Evolutionary conservation across 345 rosid genomes (phyloP).

Genomic region (Gossypium ekmanianum): DNA sequence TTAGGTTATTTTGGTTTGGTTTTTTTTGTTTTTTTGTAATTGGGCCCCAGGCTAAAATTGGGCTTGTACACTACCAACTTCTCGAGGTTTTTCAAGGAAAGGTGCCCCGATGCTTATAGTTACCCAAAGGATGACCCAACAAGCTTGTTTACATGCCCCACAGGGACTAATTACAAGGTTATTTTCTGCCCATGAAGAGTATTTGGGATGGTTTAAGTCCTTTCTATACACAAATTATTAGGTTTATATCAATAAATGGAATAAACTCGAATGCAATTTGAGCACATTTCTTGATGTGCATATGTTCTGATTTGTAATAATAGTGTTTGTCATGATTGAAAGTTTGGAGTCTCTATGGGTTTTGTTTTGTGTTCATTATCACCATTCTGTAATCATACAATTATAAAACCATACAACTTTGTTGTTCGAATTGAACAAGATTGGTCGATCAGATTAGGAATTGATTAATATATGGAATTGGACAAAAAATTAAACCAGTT

Average conservation of each 20-base stretch:
- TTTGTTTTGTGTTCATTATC: background rate
- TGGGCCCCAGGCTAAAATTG: too few relatives aligned
- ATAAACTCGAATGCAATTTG: background rate
- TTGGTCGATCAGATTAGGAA: too few relatives aligned
- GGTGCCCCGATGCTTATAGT: slow-evolving; percentile 25
- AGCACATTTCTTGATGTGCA: slow-evolving; percentile 5
- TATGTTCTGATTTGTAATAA: background rate
- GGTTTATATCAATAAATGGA: background rate
- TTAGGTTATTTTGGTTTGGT: too few relatives aligned
- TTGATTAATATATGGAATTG: too few relatives aligned
- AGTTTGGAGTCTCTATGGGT: background rate
- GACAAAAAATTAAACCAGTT: too few relatives aligned
- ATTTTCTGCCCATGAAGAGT: slow-evolving; percentile 11
- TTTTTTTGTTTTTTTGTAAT: too few relatives aligned
- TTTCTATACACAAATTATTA: background rate
- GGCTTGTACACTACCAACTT: too few relatives aligned
- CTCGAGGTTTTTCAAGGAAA: slow-evolving; percentile 23
- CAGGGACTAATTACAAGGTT: slow-evolving; percentile 13
- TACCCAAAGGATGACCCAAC: slow-evolving; percentile 13
- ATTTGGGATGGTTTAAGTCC: background rate
- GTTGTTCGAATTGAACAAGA: too few relatives aligned
- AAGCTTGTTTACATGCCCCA: slow-evolving; percentile 7
- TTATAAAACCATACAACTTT: too few relatives aligned
- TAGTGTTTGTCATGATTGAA: background rate
- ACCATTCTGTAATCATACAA: background rate